Evolutionary conservation across 2,329 filamentous ascomycete species (phyloP), one percentile per base, ranked within the genome.

Genomic region (Tolypocladium capitatum): DNA sequence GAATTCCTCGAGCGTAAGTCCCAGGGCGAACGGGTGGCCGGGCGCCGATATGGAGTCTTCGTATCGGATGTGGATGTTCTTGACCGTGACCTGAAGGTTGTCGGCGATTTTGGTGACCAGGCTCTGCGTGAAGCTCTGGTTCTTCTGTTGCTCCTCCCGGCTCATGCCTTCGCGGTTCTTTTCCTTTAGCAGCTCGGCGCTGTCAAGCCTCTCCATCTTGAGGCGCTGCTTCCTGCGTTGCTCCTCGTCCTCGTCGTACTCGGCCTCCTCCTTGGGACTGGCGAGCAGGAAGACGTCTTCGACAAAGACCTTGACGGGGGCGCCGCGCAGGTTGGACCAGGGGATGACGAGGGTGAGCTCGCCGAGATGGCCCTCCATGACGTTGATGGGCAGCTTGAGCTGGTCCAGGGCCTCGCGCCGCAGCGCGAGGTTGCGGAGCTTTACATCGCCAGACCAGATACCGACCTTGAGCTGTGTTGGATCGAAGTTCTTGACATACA

Each of bases 401-500:
- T 98, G 94, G 63, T 99, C 92, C 55, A 99, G 83, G 18, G 92
- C 92, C 73, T 98, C 92, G 49, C 86, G 81, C 48, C 90, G 87
- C 43, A 99, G 77, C 70, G 98, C 86, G 50, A 99, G 82, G 60
- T 98, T 83, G 51, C 83, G 83, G 42, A 99, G 76, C 70, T 94
- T 95, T 60, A 98, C 92, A 71, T 99, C 92, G 58, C 94, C 92
- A 21, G 87, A 94, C 92, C 91, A 98, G 60, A 98, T 98, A 53
- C 94, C 92, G 53, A 98, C 90, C 64, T 98, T 98, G 55, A 99
- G 78, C 72, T 98, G 92, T 60, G 88, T 85, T 47, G 92, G 88
- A 68, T 99, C 92, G 65, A 99, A 98, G 70, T 98, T 97, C 77
- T 94, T 90, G 68, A 99, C 91, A 68, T 98, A 98, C 85, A 97